Base-by-base conservation (phyloP, 2,329 filamentous ascomycete species). In the Neonectria neomacrospora region DNA sequence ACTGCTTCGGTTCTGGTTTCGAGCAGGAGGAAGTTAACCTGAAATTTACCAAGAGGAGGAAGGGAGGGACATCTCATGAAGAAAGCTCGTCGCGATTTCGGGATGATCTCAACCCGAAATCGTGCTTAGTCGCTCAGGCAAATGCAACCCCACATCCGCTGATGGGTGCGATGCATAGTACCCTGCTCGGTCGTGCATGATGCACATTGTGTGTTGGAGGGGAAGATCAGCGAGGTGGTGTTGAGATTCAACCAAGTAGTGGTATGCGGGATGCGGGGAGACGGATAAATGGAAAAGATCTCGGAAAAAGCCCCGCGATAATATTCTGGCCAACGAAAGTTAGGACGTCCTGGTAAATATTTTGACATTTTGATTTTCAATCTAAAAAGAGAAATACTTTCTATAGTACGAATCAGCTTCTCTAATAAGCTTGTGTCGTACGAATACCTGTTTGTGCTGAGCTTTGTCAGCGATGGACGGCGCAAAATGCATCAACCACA, bases 71-170 rank as follows among this genome's bases (percentile, higher is more conserved):
- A 67, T 61, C 60, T 51, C 39, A 57, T 55, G 30, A 30, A 52
- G 18, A 22, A 61, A 52, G 41, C n/a, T 41, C 37, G n/a, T 11
- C 54, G 47, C 54, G 54, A 26, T 53, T 37, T 63, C 58, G 63
- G 47, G 47, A 28, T 26, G 50, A 59, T 56, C 57, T 54, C 59
- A 47, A 50, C 52, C 62, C 65, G 62, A 58, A 28, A 64, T 57
- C 60, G 65, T 61, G 57, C 52, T 42, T 65, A 16, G 45, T 48
- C 9, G 16, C 23, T 30, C 26, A 34, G 9, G 11, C n/a, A 50
- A 50, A 20, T 50, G n/a, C 47, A 11, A 48, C 62, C 23, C 30
- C 37, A 23, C 26, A 56, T 58, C 53, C 41, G 52, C 34, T 59
- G 57, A 55, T 45, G 56, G 30, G 10, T 67, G 68, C 32, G 58